Conservation (phyloP, 345 rosid species). For the Camelina sativa region DNA sequence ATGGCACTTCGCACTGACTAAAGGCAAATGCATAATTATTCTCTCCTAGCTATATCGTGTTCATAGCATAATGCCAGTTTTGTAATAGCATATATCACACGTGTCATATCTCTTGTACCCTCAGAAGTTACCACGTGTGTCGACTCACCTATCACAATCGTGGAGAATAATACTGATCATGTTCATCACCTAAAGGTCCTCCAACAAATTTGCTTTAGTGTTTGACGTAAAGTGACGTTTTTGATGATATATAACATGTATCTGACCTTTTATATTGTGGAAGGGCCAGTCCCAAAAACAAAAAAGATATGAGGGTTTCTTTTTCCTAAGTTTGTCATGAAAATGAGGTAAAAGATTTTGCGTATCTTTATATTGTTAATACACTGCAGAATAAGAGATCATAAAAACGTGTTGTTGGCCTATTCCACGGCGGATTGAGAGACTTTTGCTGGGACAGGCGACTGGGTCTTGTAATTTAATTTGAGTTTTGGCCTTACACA, state of each 20-base stretch:
- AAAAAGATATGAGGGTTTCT: too few species aligned
- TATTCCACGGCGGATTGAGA: constrained; percentile 30
- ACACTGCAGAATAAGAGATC: neutral
- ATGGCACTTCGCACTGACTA: constrained; percentile 21
- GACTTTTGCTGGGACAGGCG: neutral
- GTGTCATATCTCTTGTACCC: constrained; percentile 8
- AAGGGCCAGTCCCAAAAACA: constrained; percentile 24
- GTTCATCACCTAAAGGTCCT: constrained; percentile 18
- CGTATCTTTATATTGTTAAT: constrained; percentile 37
- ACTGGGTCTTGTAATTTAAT: constrained; percentile 15
- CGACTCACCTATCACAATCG: constrained; percentile 17
- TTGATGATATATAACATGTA: constrained; percentile 8
- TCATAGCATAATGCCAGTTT: neutral
- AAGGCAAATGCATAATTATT: constrained; percentile 6
- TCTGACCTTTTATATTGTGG: constrained; percentile 7
- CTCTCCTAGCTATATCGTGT: neutral
- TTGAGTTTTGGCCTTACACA: constrained; percentile 3
- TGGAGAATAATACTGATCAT: constrained; percentile 10
- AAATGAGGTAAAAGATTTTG: constrained; percentile 28
- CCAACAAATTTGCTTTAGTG: constrained; percentile 8
- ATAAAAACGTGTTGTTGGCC: constrained; percentile 32
- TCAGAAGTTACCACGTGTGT: constrained; percentile 24
- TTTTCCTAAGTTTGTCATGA: neutral
- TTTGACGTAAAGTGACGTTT: constrained; percentile 27
- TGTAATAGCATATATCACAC: constrained; percentile 22